Evolutionary conservation across 1,284 basidiomycete genomes (phyloP), one percentile per base, ranked within the genome.

Genomic region (Phylloporus sp.): DNA sequence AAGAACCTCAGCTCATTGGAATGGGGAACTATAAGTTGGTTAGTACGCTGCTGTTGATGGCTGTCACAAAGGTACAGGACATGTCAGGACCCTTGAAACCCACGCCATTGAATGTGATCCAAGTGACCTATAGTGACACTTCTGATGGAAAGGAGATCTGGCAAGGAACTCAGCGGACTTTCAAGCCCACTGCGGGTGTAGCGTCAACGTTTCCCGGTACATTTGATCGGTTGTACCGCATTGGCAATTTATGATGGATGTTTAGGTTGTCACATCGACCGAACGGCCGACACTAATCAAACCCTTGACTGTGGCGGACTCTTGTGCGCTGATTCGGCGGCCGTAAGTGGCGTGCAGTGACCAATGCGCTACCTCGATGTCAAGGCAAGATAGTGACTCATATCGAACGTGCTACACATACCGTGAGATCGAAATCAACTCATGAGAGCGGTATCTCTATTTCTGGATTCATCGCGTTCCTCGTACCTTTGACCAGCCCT

Each of bases 361-460:
- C 18, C 39, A 29, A 51, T 31, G n/a, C 44, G 4, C 31, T 40
- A 40, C 26, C 40, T 15, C 42, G 28, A 54, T 32, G 18, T 58
- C n/a, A n/a, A n/a, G n/a, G n/a, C n/a, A n/a, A n/a, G n/a, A n/a
- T n/a, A n/a, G n/a, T n/a, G n/a, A n/a, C n/a, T n/a, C n/a, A n/a
- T n/a, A n/a, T n/a, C n/a, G n/a, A 60, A 64, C 50, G 56, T 49
- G 63, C 42, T 28, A 8, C 26, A 42, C 52, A 37, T 20, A 26
- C 29, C 31, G 47, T 58, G 56, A 40, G 29, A 52, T 44, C 40
- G 40, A 44, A 26, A 22, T 51, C 6, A 11, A 24, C 47, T 4
- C 37, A 46, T 49, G 56, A 29, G 57, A 26, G n/a, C 7, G n/a
- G 31, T 10, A 4, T 24, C 18, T 13, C 4, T 24, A 46, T 24